These are phyloP conservation scores for Xanthoconium separans DNA, from an alignment of 1,284 basidiomycete species.

Conservation along the genomic window DNA sequence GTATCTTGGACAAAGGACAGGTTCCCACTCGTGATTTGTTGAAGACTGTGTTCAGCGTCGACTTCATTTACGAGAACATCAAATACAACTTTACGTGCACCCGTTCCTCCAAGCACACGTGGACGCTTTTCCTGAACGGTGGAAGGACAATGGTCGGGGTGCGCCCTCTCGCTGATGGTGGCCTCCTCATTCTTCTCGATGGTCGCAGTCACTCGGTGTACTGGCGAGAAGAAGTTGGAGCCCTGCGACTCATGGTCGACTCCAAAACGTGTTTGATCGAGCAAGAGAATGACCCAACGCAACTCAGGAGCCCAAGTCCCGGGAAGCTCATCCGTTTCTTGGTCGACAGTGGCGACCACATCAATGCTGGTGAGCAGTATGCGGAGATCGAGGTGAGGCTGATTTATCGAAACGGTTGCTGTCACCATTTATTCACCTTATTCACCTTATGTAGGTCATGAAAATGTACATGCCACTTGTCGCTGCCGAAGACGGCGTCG, in stretches of 20 bases:
- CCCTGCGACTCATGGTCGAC: conserved; percentile 91
- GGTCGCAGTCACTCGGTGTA: conserved; percentile 98
- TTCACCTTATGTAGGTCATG: conserved; percentile 69
- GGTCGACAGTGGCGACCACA: conserved; percentile 95
- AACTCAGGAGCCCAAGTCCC: conserved; percentile 93
- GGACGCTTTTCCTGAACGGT: conserved; percentile 97
- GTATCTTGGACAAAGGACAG: conserved; percentile 96
- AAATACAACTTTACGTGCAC: conserved; percentile 97
- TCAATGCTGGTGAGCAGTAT: conserved; percentile 94
- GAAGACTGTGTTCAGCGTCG: conserved; percentile 96
- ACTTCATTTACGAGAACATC: conserved; percentile 97
- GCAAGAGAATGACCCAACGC: conserved; percentile 99
- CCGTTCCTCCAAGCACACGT: conserved; percentile 83
- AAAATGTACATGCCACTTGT: conserved; percentile 99
- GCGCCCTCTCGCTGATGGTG: conserved; percentile 92
- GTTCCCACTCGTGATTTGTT: conserved; percentile 93
- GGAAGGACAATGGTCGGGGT: conserved; percentile 88
- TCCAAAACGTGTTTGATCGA: conserved; percentile 98
- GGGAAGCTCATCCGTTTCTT: conserved; percentile 96
- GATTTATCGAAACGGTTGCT: background rate
- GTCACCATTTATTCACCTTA: conserved; percentile 14
- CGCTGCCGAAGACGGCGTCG: conserved; percentile 92
- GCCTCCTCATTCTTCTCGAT: conserved; percentile 87
- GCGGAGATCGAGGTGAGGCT: conserved; percentile 90
- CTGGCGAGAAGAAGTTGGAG: conserved; percentile 98